Evolutionary conservation across 2,329 filamentous ascomycete species (phyloP), one percentile per base, ranked within the genome.

Genomic region (Diplocarpon mali): DNA sequence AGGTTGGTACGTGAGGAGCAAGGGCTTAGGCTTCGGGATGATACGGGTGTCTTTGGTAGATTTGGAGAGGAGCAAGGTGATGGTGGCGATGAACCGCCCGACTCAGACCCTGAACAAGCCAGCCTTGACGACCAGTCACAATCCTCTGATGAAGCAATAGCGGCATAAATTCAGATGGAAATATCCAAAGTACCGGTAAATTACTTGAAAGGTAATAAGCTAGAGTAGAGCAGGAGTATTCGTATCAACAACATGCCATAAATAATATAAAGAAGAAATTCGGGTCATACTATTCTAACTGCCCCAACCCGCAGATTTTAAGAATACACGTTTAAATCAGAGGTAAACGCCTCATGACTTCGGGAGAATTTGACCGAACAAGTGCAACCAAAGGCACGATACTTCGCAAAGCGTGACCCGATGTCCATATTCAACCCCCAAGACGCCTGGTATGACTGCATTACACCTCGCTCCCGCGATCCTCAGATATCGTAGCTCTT

Each of bases 401-500:
- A 52, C 35, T 43, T 38, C 32, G n/a, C 32, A 24, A 32, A 38
- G 42, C 43, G 38, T 28, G 48, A 37, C 50, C 45, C 29, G 50
- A 24, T 30, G 40, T 38, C 52, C 45, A 50, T 53, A 54, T 53
- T 56, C 47, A 57, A 57, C 51, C 53, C 56, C 53, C 56, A 45
- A 42, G 42, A 57, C 54, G 54, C 53, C 55, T 44, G 35, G 42
- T 46, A 24, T 28, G 27, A 32, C 29, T 40, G 35, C 48, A 51
- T 49, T 53, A 49, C 47, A 54, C 42, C 45, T 42, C 44, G 44
- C 41, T 36, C 42, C 35, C 30, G 4, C 29, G 3, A 32, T 56
- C 20, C 20, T 24, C 48, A 62, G 39, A 62, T 55, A 48, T 62
- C 59, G 42, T 59, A 62, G 48, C 53, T 62, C 54, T 79, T 80